Evolutionary conservation across 2,329 filamentous ascomycete species (phyloP), one percentile per base, ranked within the genome.

Genomic region (Cordyceps tenuipes): DNA sequence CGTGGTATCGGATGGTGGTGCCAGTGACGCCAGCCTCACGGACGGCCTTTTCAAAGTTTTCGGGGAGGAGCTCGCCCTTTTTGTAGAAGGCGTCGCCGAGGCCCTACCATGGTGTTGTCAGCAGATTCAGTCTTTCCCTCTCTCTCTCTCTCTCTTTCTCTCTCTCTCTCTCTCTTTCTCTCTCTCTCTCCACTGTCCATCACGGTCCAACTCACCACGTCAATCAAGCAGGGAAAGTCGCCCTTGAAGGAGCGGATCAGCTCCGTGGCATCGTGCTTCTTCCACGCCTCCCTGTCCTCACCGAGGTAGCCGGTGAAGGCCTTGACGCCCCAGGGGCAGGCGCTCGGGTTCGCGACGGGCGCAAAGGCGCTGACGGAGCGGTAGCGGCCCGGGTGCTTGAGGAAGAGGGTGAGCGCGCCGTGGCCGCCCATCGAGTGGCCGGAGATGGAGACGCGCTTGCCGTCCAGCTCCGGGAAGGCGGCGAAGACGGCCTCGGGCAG

Each of bases 391-490:
- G 94, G 92, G 76, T 97, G 88, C 78, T 90, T 93, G 57, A 99
- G 81, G 79, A 89, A 97, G 67, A 97, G 77, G 50, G 92, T 96
- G 67, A 99, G 79, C 49, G 94, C 94, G 64, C 94, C 94, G 74
- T 99, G 94, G 0, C 94, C 94, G 66, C 94, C 94, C 94, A 99
- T 99, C 68, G 87, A 92, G 77, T 99, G 94, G 6, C 94, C 94
- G 46, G 90, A 90, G 68, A 99, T 94, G 73, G 87, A 88, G 59
- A 97, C 85, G 46, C 87, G 81, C 31, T 69, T 74, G 0, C 74
- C 69, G 72, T 97, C 93, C 34, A 99, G 78, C 66, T 72, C 80
- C 34, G 82, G 78, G 75, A 91, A 96, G 29, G 83, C 80, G 34
- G 74, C 73, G 73, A 92, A 95, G 26, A 97, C 81, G 1, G 86